phyloP scores from a whole-genome alignment of 2,329 filamentous ascomycete genomes.

The Plectosphaerella sp. region DNA sequence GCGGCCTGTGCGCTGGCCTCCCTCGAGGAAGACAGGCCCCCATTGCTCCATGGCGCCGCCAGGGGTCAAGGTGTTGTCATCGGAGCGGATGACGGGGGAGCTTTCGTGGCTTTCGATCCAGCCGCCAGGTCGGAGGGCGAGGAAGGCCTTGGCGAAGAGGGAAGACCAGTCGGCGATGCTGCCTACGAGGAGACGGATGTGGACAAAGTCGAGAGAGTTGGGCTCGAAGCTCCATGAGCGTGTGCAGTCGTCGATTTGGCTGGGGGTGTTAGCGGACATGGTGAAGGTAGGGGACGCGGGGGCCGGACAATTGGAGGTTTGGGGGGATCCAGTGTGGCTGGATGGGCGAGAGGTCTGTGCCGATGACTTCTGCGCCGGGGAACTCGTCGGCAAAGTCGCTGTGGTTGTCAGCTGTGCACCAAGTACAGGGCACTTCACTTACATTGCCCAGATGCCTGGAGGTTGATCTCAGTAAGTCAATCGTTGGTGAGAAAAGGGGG shows the following conservation, averaged over 20 bases:
- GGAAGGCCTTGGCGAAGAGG: conserved; percentile 41
- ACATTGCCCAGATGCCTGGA: conserved; percentile 7
- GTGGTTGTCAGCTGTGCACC: background rate
- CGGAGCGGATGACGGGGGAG: conserved; percentile 16
- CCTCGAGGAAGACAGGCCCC: conserved; percentile 26
- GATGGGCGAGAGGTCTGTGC: conserved; percentile 53
- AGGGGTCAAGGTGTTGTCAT: conserved; percentile 22
- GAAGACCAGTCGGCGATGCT: conserved; percentile 48
- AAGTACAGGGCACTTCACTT: background rate
- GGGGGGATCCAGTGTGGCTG: conserved; percentile 52
- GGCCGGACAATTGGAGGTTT: conserved; percentile 39
- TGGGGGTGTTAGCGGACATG: background rate
- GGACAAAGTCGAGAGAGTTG: conserved; percentile 51
- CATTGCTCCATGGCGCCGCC: conserved; percentile 26
- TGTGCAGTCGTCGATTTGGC: conserved; percentile 57
- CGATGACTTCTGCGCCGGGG: conserved; percentile 40
- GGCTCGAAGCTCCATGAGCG: conserved; percentile 42
- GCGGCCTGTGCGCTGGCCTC: conserved; percentile 24
- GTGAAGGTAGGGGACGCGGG: too few relatives aligned
- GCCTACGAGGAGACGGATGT: conserved; percentile 49
- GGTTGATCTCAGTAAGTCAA: background rate
- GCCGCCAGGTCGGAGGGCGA: conserved; percentile 47
- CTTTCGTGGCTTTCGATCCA: conserved; percentile 31
- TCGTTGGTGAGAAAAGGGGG: background rate
- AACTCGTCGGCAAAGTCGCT: conserved; percentile 44